Base-by-base conservation (phyloP, 164 flowering plant species). In the Tetrastigma voinierianum region DNA sequence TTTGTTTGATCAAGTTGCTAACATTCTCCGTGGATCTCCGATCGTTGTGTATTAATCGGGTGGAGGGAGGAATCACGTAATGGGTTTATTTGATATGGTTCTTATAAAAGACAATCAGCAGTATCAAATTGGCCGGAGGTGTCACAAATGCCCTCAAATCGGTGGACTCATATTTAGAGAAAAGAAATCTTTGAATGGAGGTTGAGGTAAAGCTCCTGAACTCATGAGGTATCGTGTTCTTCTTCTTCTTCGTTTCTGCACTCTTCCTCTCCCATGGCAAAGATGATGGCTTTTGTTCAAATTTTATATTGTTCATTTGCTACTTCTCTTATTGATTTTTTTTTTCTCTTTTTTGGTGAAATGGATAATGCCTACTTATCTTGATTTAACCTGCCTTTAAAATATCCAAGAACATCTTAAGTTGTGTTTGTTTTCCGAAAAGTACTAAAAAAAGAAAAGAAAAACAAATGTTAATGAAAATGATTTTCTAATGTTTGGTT, bases 81-180 rank as follows among this genome's bases (percentile, higher is more conserved):
- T 95, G 90, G 98, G 98, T 68, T 82, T 95, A 64, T 95, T 91
- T 78, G 97, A 95, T 74, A 95, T 95, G 98, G 95, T 95, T 60
- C 64, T 95, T 91, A 86, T 95, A 64, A 95, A 95, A n/a, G n/a
- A n/a, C n/a, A n/a, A n/a, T n/a, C n/a, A n/a, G n/a, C n/a, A 71
- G 86, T 92, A 69, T 95, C 98, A 32, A 62, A n/a, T n/a, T 80
- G 45, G 96, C 97, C 64, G 97, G 97, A 56, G 93, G 97, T 68
- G 78, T 95, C 49, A 72, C 71, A 62, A 81, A 84, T 75, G 93
- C 97, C 19, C 61, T 92, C 20, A 84, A 78, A 81, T 81, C 89
- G 59, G 97, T 88, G 20, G 97, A 92, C 78, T 72, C 58, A 65
- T 95, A 83, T 80, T 72, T 95, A 47, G 76, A 78, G 67, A 77